These are phyloP conservation scores for Debaryomyces sp. DNA, from an alignment of 1,139 yeast genomes.

Conservation along the genomic window DNA sequence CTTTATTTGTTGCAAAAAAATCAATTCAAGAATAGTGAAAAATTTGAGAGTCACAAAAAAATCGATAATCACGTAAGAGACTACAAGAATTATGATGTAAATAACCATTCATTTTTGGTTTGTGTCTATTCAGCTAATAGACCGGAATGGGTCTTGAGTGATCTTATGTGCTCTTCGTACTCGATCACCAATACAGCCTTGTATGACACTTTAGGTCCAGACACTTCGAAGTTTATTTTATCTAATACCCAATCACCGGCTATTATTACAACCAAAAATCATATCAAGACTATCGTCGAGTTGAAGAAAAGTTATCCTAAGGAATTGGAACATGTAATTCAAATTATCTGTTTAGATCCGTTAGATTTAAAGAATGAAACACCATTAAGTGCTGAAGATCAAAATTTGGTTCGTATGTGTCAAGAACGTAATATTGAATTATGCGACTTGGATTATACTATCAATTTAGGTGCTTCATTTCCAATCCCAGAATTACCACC, in stretches of 20 bases:
- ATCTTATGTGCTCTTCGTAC: slow-evolving; percentile 38
- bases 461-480: slow-evolving; percentile 29
- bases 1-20: slow-evolving; percentile 30
- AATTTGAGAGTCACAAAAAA: slow-evolving; percentile 27
- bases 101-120: slow-evolving; percentile 34
- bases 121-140: slow-evolving; percentile 40
- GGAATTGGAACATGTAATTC: slow-evolving; percentile 29
- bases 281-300: slow-evolving; percentile 27
- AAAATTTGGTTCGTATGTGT: slow-evolving; percentile 23
- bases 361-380: slow-evolving; percentile 13
- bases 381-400: slow-evolving; percentile 20
- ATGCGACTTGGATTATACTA: slow-evolving; percentile 35
- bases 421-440: slow-evolving; percentile 26
- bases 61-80: slow-evolving; percentile 28
- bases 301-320: slow-evolving; percentile 30
- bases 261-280: slow-evolving; percentile 34
- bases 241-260: slow-evolving; percentile 39
- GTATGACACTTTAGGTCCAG: slow-evolving; percentile 44
- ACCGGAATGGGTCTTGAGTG: slow-evolving; percentile 42
- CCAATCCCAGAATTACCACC: slow-evolving; percentile 31
- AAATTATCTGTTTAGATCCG: slow-evolving; percentile 42
- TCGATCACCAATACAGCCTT: slow-evolving; percentile 42
- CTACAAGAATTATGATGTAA: slow-evolving; percentile 23
- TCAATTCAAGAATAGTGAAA: slow-evolving; percentile 26
- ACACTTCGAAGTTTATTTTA: slow-evolving; percentile 37